phyloP scores from a whole-genome alignment of 2,329 filamentous ascomycete genomes.

The Pleoardoris graminearum region DNA sequence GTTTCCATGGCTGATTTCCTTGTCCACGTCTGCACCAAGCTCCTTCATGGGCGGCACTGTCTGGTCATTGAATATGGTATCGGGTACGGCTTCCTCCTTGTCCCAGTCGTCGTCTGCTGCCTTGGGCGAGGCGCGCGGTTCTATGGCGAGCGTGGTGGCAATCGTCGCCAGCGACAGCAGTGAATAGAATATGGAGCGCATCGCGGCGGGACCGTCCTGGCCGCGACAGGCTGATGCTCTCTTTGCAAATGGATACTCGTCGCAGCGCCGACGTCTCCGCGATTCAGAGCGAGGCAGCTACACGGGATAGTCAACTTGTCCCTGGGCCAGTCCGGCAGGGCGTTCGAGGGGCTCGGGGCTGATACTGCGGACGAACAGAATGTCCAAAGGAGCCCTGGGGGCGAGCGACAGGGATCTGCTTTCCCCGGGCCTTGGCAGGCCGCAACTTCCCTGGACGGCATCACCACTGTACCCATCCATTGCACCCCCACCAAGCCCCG shows the following conservation, averaged over 20 bases:
- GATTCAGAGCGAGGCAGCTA: neutral
- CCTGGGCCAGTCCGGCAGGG: neutral
- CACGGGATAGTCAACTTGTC: constrained; percentile 1
- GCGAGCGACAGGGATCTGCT: constrained; percentile 19
- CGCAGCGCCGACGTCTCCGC: neutral
- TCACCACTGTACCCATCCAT: constrained; percentile 33
- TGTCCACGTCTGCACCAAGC: constrained; percentile 62
- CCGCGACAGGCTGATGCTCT: constrained; percentile 3
- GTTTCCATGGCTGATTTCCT: constrained; percentile 65
- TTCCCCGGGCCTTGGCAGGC: constrained; percentile 24
- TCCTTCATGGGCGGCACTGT: constrained; percentile 67
- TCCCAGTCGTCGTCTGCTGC: constrained; percentile 27
- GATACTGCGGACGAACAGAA: constrained; percentile 16
- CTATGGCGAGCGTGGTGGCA: constrained; percentile 31
- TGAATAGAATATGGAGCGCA: constrained; percentile 43
- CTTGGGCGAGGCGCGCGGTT: constrained; percentile 17
- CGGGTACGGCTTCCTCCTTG: constrained; percentile 32
- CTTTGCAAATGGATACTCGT: constrained; percentile 3
- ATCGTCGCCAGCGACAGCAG: constrained; percentile 45
- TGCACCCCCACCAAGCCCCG: constrained; percentile 32
- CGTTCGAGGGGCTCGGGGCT: constrained; percentile 14
- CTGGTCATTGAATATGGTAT: constrained; percentile 68
- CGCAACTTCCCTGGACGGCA: constrained; percentile 34
- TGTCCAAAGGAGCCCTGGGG: constrained; percentile 15
- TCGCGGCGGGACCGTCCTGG: constrained; percentile 23